Percentiles rank a stretch among this genome's conserved stretches.
Evolutionary conservation across 805 yeast species (phyloP).

Genomic region (Pichia kluyveri): DNA sequence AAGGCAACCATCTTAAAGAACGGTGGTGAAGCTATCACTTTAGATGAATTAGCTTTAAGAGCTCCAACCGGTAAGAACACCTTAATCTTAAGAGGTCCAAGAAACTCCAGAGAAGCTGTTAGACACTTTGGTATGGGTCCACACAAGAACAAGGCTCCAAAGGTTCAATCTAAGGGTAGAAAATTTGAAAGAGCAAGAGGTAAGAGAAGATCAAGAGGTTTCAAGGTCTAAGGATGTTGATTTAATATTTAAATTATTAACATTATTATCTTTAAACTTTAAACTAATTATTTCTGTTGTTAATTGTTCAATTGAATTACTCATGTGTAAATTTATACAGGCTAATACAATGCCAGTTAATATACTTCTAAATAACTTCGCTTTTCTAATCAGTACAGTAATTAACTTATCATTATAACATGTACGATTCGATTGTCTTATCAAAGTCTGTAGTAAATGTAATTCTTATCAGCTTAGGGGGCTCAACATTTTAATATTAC

Average conservation of each 20-base stretch:
- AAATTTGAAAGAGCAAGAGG: slow-evolving; percentile 99
- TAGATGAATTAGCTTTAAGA: slow-evolving; percentile 97
- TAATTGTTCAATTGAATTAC: background rate
- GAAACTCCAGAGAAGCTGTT: slow-evolving; percentile 98
- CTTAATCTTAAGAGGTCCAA: slow-evolving; percentile 95
- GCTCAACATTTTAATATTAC: no score
- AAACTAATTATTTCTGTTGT: slow-evolving; percentile 6
- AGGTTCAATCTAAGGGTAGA: slow-evolving; percentile 95
- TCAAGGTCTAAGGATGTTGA: slow-evolving; percentile 78
- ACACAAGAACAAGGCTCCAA: slow-evolving; percentile 99
- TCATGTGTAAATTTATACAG: background rate
- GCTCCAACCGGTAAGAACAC: slow-evolving; percentile 99
- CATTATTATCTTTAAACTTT: background rate
- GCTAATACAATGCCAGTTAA: no score
- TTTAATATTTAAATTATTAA: slow-evolving; percentile 4
- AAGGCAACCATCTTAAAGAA: slow-evolving; percentile 94
- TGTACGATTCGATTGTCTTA: no score
- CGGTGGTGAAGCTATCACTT: slow-evolving; percentile 99
- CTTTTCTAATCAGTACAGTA: no score
- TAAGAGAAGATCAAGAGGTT: slow-evolving; percentile 98
- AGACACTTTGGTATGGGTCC: slow-evolving; percentile 99
- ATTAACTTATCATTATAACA: no score
- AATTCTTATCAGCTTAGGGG: no score
- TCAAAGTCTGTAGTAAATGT: background rate
- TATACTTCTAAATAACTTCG: no score